Percentiles rank a stretch among this genome's conserved stretches.
Conservation (phyloP, 2,329 filamentous ascomycete genomes). For the Bipolaris sorokiniana region DNA sequence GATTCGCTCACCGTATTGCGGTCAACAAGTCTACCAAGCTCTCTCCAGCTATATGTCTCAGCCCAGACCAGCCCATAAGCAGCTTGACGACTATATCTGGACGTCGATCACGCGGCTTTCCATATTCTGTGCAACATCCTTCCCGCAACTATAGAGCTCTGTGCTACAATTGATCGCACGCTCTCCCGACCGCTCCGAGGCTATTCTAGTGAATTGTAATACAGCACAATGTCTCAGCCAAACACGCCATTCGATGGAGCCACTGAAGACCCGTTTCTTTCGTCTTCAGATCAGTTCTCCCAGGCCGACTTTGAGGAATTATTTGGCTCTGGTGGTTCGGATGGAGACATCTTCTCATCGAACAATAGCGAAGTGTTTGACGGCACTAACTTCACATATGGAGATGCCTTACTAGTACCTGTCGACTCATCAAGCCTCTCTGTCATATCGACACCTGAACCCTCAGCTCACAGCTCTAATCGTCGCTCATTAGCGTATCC, state of each 20-base stretch:
- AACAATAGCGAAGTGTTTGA: constrained; percentile 15
- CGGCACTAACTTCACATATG: constrained; percentile 13
- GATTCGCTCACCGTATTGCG: constrained; percentile 15
- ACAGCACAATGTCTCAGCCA: constrained; percentile 31
- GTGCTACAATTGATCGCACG: constrained; percentile 9
- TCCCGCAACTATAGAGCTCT: constrained; percentile 8
- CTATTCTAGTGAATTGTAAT: constrained; percentile 1
- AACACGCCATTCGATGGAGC: constrained; percentile 7
- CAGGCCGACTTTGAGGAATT: constrained; percentile 20
- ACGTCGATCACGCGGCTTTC: constrained; percentile 12
- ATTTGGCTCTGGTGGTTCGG: constrained; percentile 9
- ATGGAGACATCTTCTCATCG: constrained; percentile 10
- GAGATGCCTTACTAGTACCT: background rate
- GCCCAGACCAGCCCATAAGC: constrained; percentile 22
- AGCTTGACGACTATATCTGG: constrained; percentile 32
- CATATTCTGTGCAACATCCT: constrained; percentile 30
- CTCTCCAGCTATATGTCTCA: constrained; percentile 29
- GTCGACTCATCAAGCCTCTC: constrained; percentile 12
- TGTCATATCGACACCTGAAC: constrained; percentile 18
- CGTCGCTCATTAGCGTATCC: constrained; percentile 14
- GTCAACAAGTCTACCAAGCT: constrained; percentile 15
- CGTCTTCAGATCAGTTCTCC: constrained; percentile 8
- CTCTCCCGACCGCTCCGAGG: background rate
- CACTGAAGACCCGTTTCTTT: constrained; percentile 5
- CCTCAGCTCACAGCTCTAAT: constrained; percentile 19